These are phyloP conservation scores for Cryptococcus sp. DNA, from an alignment of 1,284 basidiomycete genomes.

Conservation along the genomic window DNA sequence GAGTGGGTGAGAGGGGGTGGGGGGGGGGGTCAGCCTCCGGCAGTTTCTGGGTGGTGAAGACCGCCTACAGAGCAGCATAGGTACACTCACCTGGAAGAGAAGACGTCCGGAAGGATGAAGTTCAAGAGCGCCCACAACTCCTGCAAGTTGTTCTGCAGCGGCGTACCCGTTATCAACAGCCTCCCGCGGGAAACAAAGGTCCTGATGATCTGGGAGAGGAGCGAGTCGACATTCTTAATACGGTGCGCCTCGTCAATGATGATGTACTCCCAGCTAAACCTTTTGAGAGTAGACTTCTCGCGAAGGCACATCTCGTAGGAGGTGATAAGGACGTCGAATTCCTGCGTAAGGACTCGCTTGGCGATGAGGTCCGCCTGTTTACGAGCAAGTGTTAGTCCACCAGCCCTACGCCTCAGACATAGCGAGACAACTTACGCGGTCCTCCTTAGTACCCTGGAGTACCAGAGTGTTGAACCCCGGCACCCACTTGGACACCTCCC, in stretches of 20 bases:
- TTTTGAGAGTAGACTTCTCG: constrained; percentile 86
- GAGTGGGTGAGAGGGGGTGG: constrained; percentile 28
- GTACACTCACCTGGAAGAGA: constrained; percentile 41
- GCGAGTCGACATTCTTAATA: constrained; percentile 98
- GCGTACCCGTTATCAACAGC: constrained; percentile 94
- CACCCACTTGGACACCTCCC: constrained; percentile 91
- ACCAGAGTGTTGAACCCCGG: constrained; percentile 81
- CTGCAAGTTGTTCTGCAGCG: constrained; percentile 95
- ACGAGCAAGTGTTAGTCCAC: neutral
- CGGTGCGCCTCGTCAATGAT: constrained; percentile 98
- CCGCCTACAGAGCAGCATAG: neutral
- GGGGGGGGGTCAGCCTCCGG: neutral
- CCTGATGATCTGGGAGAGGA: constrained; percentile 92
- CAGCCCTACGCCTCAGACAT: constrained; percentile 7
- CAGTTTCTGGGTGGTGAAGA: neutral
- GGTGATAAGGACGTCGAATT: constrained; percentile 94
- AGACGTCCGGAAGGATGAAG: constrained; percentile 73
- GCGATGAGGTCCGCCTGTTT: constrained; percentile 67
- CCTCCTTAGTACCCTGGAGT: constrained; percentile 84
- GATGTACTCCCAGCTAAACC: constrained; percentile 97
- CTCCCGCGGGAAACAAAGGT: constrained; percentile 84
- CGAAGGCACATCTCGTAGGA: constrained; percentile 97
- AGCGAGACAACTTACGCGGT: constrained; percentile 59
- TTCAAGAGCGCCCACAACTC: constrained; percentile 95
- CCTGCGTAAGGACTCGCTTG: constrained; percentile 72